Percentiles rank a stretch among this genome's conserved stretches.
phyloP scores from a whole-genome alignment of 495 filamentous ascomycete genomes.

The Letharia lupina region DNA sequence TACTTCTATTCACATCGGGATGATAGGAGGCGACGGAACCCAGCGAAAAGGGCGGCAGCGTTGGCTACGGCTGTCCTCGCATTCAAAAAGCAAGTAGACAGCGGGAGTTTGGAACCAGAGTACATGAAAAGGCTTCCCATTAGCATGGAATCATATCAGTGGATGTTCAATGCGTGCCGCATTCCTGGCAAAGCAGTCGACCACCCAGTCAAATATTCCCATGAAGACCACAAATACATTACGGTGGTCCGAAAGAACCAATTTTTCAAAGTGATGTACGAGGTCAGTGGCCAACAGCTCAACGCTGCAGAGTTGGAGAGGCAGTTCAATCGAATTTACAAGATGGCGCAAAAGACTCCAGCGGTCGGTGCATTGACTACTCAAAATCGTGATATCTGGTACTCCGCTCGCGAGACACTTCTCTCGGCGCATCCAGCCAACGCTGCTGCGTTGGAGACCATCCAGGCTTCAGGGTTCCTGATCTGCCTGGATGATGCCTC shows the following conservation, averaged over 20 bases:
- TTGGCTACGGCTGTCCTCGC: conserved; percentile 76
- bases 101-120: conserved; percentile 80
- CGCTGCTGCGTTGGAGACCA: conserved; percentile 61
- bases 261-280: conserved; percentile 79
- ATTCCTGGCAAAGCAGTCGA: conserved; percentile 78
- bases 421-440: conserved; percentile 69
- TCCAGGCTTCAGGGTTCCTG: conserved; percentile 87
- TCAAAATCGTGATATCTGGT: conserved; percentile 90
- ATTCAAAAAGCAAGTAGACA: conserved; percentile 90
- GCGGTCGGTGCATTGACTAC: conserved; percentile 80
- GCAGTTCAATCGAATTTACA: conserved; percentile 79
- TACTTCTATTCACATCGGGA: conserved; percentile 99
- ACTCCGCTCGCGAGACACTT: conserved; percentile 70
- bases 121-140: conserved; percentile 95
- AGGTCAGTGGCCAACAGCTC: conserved; percentile 70
- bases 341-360: conserved; percentile 59
- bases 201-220: conserved; percentile 71
- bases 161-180: conserved; percentile 96
- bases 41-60: conserved; percentile 85
- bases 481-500: conserved; percentile 90
- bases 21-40: conserved; percentile 78
- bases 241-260: conserved; percentile 89
- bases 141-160: conserved; percentile 95
- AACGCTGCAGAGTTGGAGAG: conserved; percentile 80
- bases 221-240: conserved; percentile 71